phyloP scores from a whole-genome alignment of 2,329 filamentous ascomycete species.

The Hypoxylon sp. region DNA sequence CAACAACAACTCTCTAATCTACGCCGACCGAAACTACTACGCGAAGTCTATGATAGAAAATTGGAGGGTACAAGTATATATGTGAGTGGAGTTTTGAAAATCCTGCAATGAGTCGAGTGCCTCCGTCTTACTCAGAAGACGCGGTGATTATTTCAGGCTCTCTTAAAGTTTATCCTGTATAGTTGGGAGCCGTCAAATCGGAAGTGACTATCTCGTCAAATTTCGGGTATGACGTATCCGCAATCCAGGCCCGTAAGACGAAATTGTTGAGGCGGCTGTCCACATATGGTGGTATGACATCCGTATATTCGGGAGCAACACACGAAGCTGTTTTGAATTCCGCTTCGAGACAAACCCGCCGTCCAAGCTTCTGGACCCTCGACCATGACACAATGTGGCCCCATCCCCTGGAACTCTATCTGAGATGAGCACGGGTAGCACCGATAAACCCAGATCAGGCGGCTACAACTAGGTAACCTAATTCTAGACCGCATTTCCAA shows the following conservation, averaged over 20 bases:
- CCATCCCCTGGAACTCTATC: constrained; percentile 27
- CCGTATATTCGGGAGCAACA: constrained; percentile 31
- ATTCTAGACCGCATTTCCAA: constrained; percentile 19
- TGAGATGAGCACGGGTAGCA: constrained; percentile 26
- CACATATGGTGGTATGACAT: constrained; percentile 28
- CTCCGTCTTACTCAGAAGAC: constrained; percentile 19
- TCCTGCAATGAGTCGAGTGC: constrained; percentile 8
- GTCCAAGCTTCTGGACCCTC: constrained; percentile 25
- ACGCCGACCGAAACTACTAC: constrained; percentile 5
- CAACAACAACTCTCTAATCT: neutral
- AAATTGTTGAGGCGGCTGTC: constrained; percentile 38
- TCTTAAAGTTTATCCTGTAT: constrained; percentile 10
- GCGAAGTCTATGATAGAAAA: constrained; percentile 1
- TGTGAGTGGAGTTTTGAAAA: constrained; percentile 25
- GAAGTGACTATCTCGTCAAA: constrained; percentile 25
- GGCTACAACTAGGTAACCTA: constrained; percentile 39
- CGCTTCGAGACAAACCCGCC: constrained; percentile 16
- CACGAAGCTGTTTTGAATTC: constrained; percentile 23
- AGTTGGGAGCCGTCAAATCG: constrained; percentile 31
- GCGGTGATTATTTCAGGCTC: constrained; percentile 12
- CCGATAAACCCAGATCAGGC: constrained; percentile 33
- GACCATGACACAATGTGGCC: constrained; percentile 30
- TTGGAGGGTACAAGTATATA: neutral
- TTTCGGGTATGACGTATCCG: constrained; percentile 33
- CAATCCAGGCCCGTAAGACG: constrained; percentile 31